A percentile compares a stretch with the other conserved stretches of the same genome.
Conservation (phyloP, 2,329 filamentous ascomycete genomes). For the Macrophomina phaseolina region DNA sequence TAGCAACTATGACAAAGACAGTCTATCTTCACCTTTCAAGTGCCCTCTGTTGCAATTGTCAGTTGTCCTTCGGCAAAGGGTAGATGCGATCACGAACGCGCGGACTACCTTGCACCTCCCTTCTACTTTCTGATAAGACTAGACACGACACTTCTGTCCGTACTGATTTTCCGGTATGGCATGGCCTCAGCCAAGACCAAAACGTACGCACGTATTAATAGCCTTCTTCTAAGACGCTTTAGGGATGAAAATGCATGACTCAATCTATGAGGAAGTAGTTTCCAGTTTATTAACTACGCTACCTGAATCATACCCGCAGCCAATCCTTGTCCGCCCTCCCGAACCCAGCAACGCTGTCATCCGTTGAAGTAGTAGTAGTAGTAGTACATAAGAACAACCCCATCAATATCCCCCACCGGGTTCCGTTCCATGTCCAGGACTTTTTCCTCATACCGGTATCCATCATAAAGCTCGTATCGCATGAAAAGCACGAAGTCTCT, state of each 20-base stretch:
- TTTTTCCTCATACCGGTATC: neutral
- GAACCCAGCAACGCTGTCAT: slow-evolving; percentile 8
- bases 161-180: no score
- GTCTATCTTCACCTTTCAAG: no score
- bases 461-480: slow-evolving; percentile 23
- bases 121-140: no score
- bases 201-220: neutral
- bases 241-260: no score
- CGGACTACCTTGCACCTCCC: no score
- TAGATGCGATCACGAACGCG: no score
- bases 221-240: no score
- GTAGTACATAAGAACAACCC: slow-evolving; percentile 17
- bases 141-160: no score
- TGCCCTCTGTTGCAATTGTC: no score
- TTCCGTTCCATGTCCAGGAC: neutral
- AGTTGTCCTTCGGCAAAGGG: no score
- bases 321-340: neutral
- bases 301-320: neutral
- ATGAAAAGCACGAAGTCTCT: slow-evolving; percentile 1
- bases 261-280: neutral
- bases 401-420: neutral
- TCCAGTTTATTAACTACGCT: slow-evolving; percentile 4
- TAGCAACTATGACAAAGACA: no score
- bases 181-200: no score
- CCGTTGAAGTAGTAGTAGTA: neutral